These are phyloP conservation scores for Microsporum canis DNA, from an alignment of 2,329 filamentous ascomycete species.

Conservation along the genomic window DNA sequence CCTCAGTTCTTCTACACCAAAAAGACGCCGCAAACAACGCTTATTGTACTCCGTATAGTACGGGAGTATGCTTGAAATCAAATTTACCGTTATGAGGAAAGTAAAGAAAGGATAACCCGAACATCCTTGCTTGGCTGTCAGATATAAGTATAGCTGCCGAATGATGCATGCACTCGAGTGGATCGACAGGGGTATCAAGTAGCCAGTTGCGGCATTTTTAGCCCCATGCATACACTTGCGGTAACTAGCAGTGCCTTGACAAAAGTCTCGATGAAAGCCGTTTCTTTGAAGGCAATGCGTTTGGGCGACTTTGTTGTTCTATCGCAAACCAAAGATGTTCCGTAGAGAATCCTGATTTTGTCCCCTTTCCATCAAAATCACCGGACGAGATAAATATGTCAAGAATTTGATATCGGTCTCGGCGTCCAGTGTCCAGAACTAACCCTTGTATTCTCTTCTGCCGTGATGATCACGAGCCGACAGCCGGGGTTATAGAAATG, in stretches of 20 bases:
- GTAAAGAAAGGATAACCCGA: not conserved
- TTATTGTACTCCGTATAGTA: too few species aligned
- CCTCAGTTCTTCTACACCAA: too few species aligned
- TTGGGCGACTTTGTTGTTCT: not conserved
- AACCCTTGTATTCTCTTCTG: not conserved
- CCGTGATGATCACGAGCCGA: not conserved
- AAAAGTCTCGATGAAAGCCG: not conserved
- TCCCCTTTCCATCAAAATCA: not conserved
- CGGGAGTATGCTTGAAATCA: too few species aligned
- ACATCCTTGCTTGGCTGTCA: not conserved
- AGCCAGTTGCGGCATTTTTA: slow-evolving; percentile 1
- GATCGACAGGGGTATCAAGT: not conserved
- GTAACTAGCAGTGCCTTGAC: not conserved
- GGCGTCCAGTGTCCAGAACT: not conserved
- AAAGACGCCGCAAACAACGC: too few species aligned
- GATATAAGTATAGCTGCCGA: not conserved
- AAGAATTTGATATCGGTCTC: not conserved
- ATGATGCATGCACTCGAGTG: not conserved
- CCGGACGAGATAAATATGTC: not conserved
- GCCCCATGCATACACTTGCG: not conserved
- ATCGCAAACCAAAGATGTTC: not conserved
- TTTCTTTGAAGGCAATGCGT: not conserved
- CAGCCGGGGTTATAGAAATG: not conserved
- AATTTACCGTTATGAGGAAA: too few species aligned
- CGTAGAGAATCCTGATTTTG: not conserved